Evolutionary conservation across 805 yeast genomes (phyloP), one percentile per base, ranked within the genome.

Genomic region (Yamadazyma philogaea): DNA sequence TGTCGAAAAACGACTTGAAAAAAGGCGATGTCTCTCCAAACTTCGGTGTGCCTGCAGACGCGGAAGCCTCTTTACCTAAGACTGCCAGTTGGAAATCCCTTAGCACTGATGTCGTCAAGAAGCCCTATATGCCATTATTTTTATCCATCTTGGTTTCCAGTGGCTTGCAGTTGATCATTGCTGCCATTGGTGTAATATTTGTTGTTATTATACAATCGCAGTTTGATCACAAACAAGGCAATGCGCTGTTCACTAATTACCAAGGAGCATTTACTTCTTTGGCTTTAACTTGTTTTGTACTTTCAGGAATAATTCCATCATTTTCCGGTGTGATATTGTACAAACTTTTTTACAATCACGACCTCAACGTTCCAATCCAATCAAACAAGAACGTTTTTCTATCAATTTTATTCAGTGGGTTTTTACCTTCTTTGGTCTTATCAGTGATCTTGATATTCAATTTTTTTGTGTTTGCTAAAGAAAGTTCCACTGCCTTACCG

Each of bases 221-320:
- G 22, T 53, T 65, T 31, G 57, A 51, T 21, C 47, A 43, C 28
- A 40, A 38, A 26, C 34, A 43, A 12, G 47, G 51, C 8, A 55
- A 59, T 3, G 61, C 78, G 3, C 68, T 82, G 31, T 78, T 82
- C 46, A 87, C 84, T 44, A 75, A 79, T 51, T 78, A 80, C 43
- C 77, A 84, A 43, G 87, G 87, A 31, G 80, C 87, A 12, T 57
- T 84, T 40, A 38, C 53, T 7, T 73, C 86, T 7, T 68, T 82
- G 38, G 78, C 88, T 0, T 53, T 84, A 18, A 56, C 75, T 3
- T 67, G 81, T 45, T 81, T 87, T 52, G 76, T 84, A 3, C 57
- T 77, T 21, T 87, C 91, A 17, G 95, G 93, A 0, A 74, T 81
- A 26, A 73, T 84, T 42, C 81, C 95, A 1, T 88, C 96, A 0